A percentile compares a stretch with the other conserved stretches of the same genome.
phyloP scores from a whole-genome alignment of 2,329 filamentous ascomycete species.

The Blastomyces percursus region DNA sequence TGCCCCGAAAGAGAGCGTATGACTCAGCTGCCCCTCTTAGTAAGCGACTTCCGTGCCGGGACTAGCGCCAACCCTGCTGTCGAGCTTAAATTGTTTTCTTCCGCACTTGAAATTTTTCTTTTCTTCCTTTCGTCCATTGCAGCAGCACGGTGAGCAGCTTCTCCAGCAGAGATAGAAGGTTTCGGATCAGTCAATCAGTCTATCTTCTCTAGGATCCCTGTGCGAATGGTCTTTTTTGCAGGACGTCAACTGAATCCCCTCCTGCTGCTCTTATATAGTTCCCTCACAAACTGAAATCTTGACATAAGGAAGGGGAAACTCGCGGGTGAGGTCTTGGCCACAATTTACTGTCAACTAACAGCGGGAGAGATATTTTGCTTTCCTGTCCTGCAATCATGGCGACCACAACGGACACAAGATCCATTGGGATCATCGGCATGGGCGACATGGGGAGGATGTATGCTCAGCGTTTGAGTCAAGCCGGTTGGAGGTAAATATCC shows the following conservation, averaged over 20 bases:
- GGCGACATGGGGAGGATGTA: conserved; percentile 99
- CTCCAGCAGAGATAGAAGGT: neutral
- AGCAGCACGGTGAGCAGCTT: neutral
- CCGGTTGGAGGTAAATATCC: conserved; percentile 80
- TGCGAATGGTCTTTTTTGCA: neutral
- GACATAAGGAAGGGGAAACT: too few relatives aligned
- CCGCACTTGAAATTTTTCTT: neutral
- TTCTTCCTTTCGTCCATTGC: neutral
- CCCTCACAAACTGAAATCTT: too few relatives aligned
- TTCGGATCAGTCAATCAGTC: neutral
- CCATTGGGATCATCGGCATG: conserved; percentile 94
- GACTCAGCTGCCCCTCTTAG: neutral
- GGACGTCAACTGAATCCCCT: neutral
- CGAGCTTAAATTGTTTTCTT: neutral
- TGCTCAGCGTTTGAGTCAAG: conserved; percentile 71
- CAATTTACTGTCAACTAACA: too few relatives aligned
- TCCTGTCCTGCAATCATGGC: conserved; percentile 4
- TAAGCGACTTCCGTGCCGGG: neutral
- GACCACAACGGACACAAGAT: conserved; percentile 46
- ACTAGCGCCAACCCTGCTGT: neutral
- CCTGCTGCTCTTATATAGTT: neutral
- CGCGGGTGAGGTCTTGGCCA: too few relatives aligned
- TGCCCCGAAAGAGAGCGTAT: neutral
- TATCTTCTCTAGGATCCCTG: neutral
- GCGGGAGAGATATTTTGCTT: neutral